Percentiles rank a stretch among this genome's conserved stretches.
Evolutionary conservation across 352 stramenopile genomes (phyloP).

Genomic region (Phytophthora ohioensis): DNA sequence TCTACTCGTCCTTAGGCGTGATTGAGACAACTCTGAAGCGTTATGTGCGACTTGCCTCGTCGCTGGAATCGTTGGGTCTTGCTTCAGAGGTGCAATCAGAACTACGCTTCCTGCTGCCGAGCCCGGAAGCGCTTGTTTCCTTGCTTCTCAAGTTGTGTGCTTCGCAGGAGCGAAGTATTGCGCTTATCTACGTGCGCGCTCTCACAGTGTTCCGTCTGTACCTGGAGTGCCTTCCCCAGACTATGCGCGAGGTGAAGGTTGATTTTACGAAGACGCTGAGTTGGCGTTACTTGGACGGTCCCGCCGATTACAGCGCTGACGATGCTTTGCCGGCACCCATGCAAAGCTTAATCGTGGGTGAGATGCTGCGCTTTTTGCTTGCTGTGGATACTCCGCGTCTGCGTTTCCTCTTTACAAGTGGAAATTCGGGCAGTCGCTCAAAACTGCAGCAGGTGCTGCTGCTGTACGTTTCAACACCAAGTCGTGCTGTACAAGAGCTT

Average conservation of each 20-base stretch:
- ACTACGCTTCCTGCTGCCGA: slow-evolving; percentile 77
- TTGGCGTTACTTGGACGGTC: slow-evolving; percentile 59
- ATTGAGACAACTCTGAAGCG: slow-evolving; percentile 69
- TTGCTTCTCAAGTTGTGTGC: slow-evolving; percentile 80
- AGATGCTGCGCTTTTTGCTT: slow-evolving; percentile 77
- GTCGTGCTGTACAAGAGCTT: slow-evolving; percentile 48
- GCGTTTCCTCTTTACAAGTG: slow-evolving; percentile 54
- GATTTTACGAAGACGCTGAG: slow-evolving; percentile 86
- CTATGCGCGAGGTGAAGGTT: slow-evolving; percentile 85
- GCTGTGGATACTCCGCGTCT: slow-evolving; percentile 66
- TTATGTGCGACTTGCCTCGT: slow-evolving; percentile 50
- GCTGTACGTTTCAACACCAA: slow-evolving; percentile 57
- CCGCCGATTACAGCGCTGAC: not conserved
- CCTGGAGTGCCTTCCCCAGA: slow-evolving; percentile 71
- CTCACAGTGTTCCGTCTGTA: slow-evolving; percentile 84
- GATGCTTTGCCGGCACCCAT: slow-evolving; percentile 36
- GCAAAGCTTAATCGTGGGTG: slow-evolving; percentile 65
- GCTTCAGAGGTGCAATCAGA: slow-evolving; percentile 64
- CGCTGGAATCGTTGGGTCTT: slow-evolving; percentile 29
- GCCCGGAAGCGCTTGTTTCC: slow-evolving; percentile 79
- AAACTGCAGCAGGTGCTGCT: slow-evolving; percentile 78
- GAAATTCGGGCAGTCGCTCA: slow-evolving; percentile 34
- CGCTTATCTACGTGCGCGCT: slow-evolving; percentile 78
- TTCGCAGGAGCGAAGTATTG: slow-evolving; percentile 43
- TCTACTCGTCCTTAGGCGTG: slow-evolving; percentile 78